These are phyloP conservation scores for Pythium rhizo-oryzae DNA, from an alignment of 352 stramenopile species.

Conservation along the genomic window DNA sequence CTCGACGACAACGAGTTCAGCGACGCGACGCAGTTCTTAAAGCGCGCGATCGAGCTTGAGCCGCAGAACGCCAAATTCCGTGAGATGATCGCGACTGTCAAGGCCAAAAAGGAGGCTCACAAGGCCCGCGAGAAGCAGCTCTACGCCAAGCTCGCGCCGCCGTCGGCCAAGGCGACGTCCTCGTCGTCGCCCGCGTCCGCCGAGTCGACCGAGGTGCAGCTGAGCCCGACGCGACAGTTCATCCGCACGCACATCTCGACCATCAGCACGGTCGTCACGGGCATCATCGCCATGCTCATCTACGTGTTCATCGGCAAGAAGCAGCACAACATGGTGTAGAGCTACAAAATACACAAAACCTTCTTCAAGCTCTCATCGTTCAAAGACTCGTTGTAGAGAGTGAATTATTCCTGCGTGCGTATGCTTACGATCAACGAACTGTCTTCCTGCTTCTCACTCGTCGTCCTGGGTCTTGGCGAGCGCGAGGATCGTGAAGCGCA, in stretches of 20 bases:
- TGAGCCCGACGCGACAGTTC: slow-evolving; percentile 28
- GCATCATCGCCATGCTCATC: slow-evolving; percentile 61
- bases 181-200: neutral
- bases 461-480: slow-evolving; percentile 73
- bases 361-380: neutral
- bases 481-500: slow-evolving; percentile 95
- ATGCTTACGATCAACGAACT: too few species aligned
- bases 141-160: slow-evolving; percentile 59
- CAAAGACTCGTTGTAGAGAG: too few species aligned
- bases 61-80: slow-evolving; percentile 70
- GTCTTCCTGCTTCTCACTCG: too few species aligned
- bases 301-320: slow-evolving; percentile 63
- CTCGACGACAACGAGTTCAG: slow-evolving; percentile 77
- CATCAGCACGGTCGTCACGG: slow-evolving; percentile 45
- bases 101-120: slow-evolving; percentile 70
- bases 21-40: slow-evolving; percentile 57
- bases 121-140: slow-evolving; percentile 64
- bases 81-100: slow-evolving; percentile 62
- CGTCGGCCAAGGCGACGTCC: slow-evolving; percentile 3
- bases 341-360: neutral
- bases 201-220: slow-evolving; percentile 8
- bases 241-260: slow-evolving; percentile 44
- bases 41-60: slow-evolving; percentile 66
- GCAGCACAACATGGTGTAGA: slow-evolving; percentile 40
- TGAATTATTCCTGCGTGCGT: too few species aligned